These are phyloP conservation scores for Osmanthus fragrans DNA, from an alignment of 257 asterid genomes.

Conservation along the genomic window DNA sequence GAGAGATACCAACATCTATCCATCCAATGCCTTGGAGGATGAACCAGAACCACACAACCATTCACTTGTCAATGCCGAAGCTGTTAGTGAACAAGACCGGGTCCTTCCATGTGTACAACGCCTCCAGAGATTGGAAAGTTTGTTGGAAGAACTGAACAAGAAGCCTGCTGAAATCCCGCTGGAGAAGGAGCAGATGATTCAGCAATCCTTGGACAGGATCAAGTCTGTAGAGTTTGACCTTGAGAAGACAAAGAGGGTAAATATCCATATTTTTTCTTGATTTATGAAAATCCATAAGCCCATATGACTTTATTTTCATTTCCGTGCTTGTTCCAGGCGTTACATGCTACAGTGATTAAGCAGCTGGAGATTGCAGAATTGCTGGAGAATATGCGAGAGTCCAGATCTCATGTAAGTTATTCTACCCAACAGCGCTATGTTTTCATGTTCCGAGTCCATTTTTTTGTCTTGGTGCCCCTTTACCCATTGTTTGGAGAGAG, in stretches of 20 bases:
- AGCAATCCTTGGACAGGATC: slow-evolving; percentile 80
- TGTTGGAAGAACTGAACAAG: slow-evolving; percentile 71
- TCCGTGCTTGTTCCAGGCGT: slow-evolving; percentile 47
- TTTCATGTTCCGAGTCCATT: not conserved
- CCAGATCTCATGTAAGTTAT: slow-evolving; percentile 45
- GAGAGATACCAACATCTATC: slow-evolving; percentile 43
- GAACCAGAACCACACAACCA: slow-evolving; percentile 33
- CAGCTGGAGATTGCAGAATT: slow-evolving; percentile 72
- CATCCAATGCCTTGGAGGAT: slow-evolving; percentile 41
- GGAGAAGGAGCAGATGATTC: slow-evolving; percentile 86
- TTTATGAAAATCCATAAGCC: slow-evolving; percentile 11
- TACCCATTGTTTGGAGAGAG: not conserved
- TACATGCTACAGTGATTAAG: slow-evolving; percentile 70
- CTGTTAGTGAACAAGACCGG: slow-evolving; percentile 39
- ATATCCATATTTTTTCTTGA: slow-evolving; percentile 12
- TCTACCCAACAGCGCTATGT: not conserved
- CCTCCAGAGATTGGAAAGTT: slow-evolving; percentile 70
- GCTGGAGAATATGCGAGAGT: slow-evolving; percentile 64
- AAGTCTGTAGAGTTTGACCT: slow-evolving; percentile 81
- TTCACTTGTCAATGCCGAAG: slow-evolving; percentile 28
- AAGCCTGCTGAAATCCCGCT: slow-evolving; percentile 78
- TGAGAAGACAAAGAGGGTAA: slow-evolving; percentile 84
- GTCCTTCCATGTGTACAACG: slow-evolving; percentile 68
- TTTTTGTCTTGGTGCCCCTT: not conserved
- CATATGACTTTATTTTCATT: slow-evolving; percentile 10